Base-by-base conservation (phyloP, 1,284 basidiomycete species). In the Marasmius tenuissimus region DNA sequence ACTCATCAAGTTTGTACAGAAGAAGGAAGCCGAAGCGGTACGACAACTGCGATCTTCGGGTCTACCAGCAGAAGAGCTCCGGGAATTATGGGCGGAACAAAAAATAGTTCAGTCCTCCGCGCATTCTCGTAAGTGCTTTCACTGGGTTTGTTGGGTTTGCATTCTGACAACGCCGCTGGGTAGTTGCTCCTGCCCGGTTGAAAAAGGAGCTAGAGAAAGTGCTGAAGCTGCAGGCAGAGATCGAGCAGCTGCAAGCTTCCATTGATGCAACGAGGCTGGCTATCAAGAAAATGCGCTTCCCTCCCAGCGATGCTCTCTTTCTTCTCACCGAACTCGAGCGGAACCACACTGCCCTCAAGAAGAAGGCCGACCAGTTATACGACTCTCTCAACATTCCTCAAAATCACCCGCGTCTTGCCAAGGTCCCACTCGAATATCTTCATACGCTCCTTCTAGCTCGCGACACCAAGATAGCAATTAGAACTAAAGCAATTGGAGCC, bases 121-220 rank as follows among this genome's bases (percentile, higher is more conserved):
- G 9, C 39, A 16, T 40, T 9, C 39, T 40, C 39, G 39, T 40
- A 40, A 40, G 39, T 40, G 9, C 9, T 9, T 40, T 16, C 16
- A 16, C 9, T 40, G 9, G 0, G 38, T 74, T 0, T 0, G 59
- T 0, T 27, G 62, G 0, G 0, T 35, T 9, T 38, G 18, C 45
- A 34, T 12, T 11, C n/a, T n/a, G n/a, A n/a, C n/a, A n/a, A 39
- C 20, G 27, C 38, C 27, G 51, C 14, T 14, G 37, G 37, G 3
- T 50, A 78, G 78, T 77, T 68, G 70, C 75, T 3, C 76, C 74
- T 0, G 56, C 60, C 9, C 62, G 66, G 0, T 61, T 78, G 0
- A 75, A 76, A n/a, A 75, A 73, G 22, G 73, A 79, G n/a, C 68
- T 80, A 0, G 73, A 77, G 40, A 67, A 69, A 1, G 68, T 80